Evolutionary conservation across 345 rosid genomes (phyloP), one percentile per base, ranked within the genome.

Genomic region (Acer yangbiense): DNA sequence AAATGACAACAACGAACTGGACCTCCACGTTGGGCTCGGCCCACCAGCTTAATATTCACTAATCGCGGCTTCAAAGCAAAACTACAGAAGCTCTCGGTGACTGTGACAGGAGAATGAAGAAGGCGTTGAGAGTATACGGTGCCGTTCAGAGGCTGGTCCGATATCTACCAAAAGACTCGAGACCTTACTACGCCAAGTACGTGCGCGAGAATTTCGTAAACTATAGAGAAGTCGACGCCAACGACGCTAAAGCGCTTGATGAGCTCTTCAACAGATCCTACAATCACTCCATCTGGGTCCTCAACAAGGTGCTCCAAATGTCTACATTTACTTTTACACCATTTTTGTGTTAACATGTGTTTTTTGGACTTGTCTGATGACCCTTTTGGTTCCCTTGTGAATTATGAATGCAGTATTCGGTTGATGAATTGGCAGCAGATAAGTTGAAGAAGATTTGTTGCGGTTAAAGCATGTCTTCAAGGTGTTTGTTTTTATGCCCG

Each of bases 261-360:
- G 98, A 96, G 88, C 95, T 92, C 88, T 94, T 87, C 80, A 93
- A 82, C 71, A 85, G 99, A 63, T 89, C 97, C 14, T 92, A 91
- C 66, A 88, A 87, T 82, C 99, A 96, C 86, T 94, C 99, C 66
- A 78, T 92, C 60, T 94, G 99, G 99, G 91, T 96, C 79, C 95
- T 94, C 86, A 85, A 84, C 76, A 96, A 96, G 99, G 97, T 92
- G 41, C 18, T 44, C 7, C 65, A 48, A 54, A n/a, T 18, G 23
- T 23, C 21, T 43, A 43, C 46, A 43, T 43, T 8, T 43, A 1
- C 52, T n/a, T 73, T 4, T 63, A 9, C 17, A 13, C 68, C 7
- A 7, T 21, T 21, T 41, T 13, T 55, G 46, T 43, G 13, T 62
- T 29, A 29, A 29, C 32, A 29, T 29, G 32, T 41, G 21, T 10